These are phyloP conservation scores for Aureobasidium pullulans DNA, from an alignment of 2,329 filamentous ascomycete genomes.

Conservation along the genomic window DNA sequence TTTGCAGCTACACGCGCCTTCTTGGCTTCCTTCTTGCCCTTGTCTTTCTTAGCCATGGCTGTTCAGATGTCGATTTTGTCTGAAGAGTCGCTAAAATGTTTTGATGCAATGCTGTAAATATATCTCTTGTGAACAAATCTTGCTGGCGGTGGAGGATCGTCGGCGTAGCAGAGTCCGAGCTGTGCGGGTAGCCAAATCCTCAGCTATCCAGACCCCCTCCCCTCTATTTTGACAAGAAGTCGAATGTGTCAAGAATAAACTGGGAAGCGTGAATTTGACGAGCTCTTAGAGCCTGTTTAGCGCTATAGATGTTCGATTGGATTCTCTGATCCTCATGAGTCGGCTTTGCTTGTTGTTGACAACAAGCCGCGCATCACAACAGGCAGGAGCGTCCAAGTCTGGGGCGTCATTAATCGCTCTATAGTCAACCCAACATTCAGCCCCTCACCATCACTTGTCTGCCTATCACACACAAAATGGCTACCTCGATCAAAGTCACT, in stretches of 20 bases:
- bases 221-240: not conserved
- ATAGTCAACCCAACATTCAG: not conserved
- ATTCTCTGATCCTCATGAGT: no score
- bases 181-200: not conserved
- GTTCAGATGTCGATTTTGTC: not conserved
- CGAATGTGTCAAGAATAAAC: no score
- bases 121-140: conserved; percentile 3
- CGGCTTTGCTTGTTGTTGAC: no score
- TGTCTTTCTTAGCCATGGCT: conserved; percentile 38
- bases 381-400: not conserved
- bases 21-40: conserved; percentile 46
- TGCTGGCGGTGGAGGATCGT: not conserved
- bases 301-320: no score
- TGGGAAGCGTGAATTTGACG: not conserved
- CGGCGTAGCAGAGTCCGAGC: conserved; percentile 4
- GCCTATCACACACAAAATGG: conserved; percentile 7
- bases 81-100: not conserved
- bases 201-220: not conserved
- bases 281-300: not conserved
- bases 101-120: not conserved
- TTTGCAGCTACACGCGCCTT: conserved; percentile 35
- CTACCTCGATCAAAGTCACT: conserved; percentile 22
- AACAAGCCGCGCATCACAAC: no score
- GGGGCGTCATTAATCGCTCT: not conserved
- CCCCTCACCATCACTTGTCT: not conserved